Conservation (phyloP, 768 basidiomycete genomes). For the Amanita pseudoporphyria region DNA sequence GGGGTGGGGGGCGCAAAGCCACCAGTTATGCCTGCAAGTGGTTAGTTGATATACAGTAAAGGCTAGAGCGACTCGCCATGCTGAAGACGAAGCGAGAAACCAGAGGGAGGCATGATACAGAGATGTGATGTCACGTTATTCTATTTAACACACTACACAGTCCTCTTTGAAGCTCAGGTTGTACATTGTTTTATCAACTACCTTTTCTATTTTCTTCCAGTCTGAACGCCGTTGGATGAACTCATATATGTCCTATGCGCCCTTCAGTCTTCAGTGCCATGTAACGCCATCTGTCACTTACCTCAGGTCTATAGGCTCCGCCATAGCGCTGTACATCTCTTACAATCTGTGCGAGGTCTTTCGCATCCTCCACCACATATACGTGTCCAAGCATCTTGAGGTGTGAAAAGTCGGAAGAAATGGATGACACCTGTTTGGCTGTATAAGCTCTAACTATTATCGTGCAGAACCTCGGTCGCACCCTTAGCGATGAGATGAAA, state of each 20-base stretch:
- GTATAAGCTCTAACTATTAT: background rate
- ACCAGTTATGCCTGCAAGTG: conserved; percentile 53
- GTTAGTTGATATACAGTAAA: background rate
- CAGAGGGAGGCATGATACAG: conserved; percentile 34
- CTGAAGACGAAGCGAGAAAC: conserved; percentile 52
- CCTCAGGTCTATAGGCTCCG: conserved; percentile 91
- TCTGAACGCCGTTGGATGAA: conserved; percentile 92
- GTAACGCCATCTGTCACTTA: conserved; percentile 19
- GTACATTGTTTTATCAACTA: conserved; percentile 93
- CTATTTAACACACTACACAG: conserved; percentile 31
- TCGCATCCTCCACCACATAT: conserved; percentile 91
- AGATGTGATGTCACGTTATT: conserved; percentile 6
- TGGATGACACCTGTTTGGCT: conserved; percentile 48
- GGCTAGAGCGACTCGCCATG: conserved; percentile 31
- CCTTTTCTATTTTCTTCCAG: conserved; percentile 98
- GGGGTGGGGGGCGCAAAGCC: conserved; percentile 69
- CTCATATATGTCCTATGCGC: conserved; percentile 77
- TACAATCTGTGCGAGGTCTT: conserved; percentile 93
- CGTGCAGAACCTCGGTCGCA: conserved; percentile 16
- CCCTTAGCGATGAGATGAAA: conserved; percentile 84
- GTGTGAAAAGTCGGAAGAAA: conserved; percentile 84
- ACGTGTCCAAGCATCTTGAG: conserved; percentile 98
- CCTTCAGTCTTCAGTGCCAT: background rate
- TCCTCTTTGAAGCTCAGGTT: conserved; percentile 91
- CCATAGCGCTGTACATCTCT: conserved; percentile 93